Conservation (phyloP, 2,329 filamentous ascomycete genomes). For the Apiospora pterosperma region DNA sequence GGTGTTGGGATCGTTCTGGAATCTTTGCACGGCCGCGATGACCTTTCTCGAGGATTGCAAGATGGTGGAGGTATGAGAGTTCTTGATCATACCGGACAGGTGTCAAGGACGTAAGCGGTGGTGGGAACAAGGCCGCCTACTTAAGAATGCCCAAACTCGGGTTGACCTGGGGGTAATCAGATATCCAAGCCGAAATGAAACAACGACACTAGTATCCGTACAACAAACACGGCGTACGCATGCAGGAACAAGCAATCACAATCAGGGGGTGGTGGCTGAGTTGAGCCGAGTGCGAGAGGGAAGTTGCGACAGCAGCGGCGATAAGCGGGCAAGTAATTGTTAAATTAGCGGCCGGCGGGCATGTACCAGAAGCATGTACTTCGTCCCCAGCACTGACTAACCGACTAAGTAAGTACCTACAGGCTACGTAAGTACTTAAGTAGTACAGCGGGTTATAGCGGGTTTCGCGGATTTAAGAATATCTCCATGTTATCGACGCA, state of each 20-base stretch:
- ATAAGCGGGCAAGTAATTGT: neutral
- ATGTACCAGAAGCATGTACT: no score
- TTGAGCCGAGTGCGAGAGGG: neutral
- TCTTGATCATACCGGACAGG: constrained; percentile 42
- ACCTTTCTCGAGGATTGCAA: constrained; percentile 35
- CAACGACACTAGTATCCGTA: neutral
- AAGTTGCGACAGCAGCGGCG: neutral
- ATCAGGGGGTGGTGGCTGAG: neutral
- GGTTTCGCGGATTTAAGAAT: constrained; percentile 9
- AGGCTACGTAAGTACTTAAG: no score
- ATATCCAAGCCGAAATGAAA: neutral
- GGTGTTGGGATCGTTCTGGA: neutral
- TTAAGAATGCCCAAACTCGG: constrained; percentile 12
- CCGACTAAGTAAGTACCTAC: no score
- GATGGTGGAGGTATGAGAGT: constrained; percentile 35
- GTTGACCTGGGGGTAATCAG: neutral
- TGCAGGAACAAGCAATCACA: neutral
- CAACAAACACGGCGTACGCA: no score
- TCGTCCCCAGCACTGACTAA: no score
- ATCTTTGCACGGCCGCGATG: neutral
- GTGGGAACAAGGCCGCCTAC: constrained; percentile 17
- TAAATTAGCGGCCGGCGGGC: no score
- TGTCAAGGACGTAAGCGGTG: constrained; percentile 20
- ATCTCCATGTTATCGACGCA: neutral
- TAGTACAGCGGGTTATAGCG: no score